Base-by-base conservation (phyloP, 106 monocot species). In the Platanthera zijinensis region DNA sequence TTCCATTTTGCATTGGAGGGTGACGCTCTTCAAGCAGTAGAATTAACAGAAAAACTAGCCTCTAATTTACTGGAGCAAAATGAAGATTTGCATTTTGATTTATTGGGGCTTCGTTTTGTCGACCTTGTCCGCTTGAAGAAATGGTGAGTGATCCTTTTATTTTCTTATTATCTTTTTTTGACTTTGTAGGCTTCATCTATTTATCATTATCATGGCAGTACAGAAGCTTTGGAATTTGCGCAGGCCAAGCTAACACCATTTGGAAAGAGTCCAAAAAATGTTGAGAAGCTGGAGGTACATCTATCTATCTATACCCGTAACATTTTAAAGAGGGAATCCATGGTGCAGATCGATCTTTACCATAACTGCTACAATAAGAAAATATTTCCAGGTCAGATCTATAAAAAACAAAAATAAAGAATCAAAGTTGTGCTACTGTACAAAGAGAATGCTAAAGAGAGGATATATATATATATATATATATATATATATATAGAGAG, bases 171-270 rank as follows among this genome's bases (percentile, higher is more conserved):
- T 50, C 48, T 22, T 8, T 2, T 2, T 17, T 50, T 51, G 51
- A 50, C 21, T 21, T 19, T 51, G 51, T 22, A 10, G 72, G 51
- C 18, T 22, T 72, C 49, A 72, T 50, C n/a, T 48, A 70, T 78
- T 69, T 6, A 57, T 75, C 13, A 57, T 66, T 70, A 28, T 39
- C 67, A 78, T 91, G 82, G 70, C 91, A 94, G 97, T 83, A 89
- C 86, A 75, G 97, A 94, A 87, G 97, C 97, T 74, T 80, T 99
- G 83, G 97, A 99, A 77, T 99, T 99, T 79, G 97, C 94, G 72
- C 94, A 92, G 73, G 86, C 57, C 46, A 88, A 80, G 68, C 66
- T 99, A 46, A 85, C 83, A 52, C 86, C 89, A 74, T 99, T 99
- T 81, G 94, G 93, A 61, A 89, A 86, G 80, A 73, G 83, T 62